These are phyloP conservation scores for Agrostemma githago DNA, from an alignment of 148 eudicot genomes.

Conservation along the genomic window DNA sequence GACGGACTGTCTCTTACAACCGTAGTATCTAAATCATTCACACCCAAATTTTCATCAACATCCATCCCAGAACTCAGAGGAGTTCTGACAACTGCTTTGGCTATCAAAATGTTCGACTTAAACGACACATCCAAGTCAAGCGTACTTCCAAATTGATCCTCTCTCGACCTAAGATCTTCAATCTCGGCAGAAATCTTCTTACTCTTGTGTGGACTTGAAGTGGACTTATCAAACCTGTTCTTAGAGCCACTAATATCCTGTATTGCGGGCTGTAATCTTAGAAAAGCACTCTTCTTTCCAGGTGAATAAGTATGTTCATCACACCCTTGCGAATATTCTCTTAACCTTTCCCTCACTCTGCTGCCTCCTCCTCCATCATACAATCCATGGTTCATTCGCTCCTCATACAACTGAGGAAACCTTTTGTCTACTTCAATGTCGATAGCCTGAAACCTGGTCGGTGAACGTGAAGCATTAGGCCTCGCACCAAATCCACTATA, in stretches of 20 bases:
- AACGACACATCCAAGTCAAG: constrained; percentile 74
- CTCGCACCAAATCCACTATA: constrained; percentile 16
- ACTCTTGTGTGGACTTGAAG: constrained; percentile 32
- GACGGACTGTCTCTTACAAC: constrained; percentile 23
- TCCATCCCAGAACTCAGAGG: constrained; percentile 36
- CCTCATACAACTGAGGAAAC: constrained; percentile 18
- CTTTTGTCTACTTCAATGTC: constrained; percentile 21
- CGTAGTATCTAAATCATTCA: constrained; percentile 25
- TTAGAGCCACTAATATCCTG: constrained; percentile 25
- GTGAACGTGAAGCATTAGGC: constrained; percentile 24
- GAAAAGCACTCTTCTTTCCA: constrained; percentile 59
- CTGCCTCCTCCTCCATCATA: constrained; percentile 32
- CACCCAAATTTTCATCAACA: constrained; percentile 17
- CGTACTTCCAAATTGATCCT: constrained; percentile 44
- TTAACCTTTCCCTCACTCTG: constrained; percentile 34
- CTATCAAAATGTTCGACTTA: constrained; percentile 68
- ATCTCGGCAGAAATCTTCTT: constrained; percentile 24
- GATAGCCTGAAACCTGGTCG: constrained; percentile 24
- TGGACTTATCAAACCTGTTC: constrained; percentile 33
- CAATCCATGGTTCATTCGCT: constrained; percentile 14
- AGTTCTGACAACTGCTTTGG: constrained; percentile 48
- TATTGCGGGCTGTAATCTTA: constrained; percentile 55
- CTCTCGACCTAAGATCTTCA: constrained; percentile 28
- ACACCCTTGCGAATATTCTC: constrained; percentile 31
- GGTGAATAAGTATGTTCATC: constrained; percentile 26